phyloP scores from a whole-genome alignment of 1,284 basidiomycete species.

The Hemileia vastatrix region DNA sequence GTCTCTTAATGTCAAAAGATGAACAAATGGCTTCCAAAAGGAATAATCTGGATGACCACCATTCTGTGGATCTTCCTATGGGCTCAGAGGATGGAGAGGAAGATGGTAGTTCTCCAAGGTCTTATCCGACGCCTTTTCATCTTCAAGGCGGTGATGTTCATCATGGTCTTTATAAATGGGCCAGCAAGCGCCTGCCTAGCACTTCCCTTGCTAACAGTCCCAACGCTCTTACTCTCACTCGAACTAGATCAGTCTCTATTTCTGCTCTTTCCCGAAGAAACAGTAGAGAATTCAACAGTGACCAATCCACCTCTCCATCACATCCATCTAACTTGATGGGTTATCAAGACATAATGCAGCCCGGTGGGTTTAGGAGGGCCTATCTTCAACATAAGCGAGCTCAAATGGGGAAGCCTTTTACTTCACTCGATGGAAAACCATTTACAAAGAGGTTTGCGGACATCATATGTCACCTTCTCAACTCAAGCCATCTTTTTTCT shows the following conservation, averaged over 20 bases:
- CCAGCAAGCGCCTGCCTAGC: slow-evolving; percentile 19
- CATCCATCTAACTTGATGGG: not conserved
- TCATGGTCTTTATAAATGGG: slow-evolving; percentile 34
- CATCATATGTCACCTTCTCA: no score
- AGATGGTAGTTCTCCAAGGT: not conserved
- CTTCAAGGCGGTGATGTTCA: slow-evolving; percentile 33
- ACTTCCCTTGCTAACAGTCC: not conserved
- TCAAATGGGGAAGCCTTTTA: slow-evolving; percentile 5
- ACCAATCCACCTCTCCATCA: not conserved
- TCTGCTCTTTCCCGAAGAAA: slow-evolving; percentile 1
- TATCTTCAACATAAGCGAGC: slow-evolving; percentile 13
- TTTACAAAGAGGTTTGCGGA: slow-evolving; percentile 20
- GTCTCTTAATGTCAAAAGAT: slow-evolving; percentile 16
- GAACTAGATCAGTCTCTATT: slow-evolving; percentile 17
- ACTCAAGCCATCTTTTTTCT: slow-evolving; percentile 1
- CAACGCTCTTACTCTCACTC: not conserved
- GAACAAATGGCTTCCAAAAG: slow-evolving; percentile 13
- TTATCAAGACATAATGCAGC: slow-evolving; percentile 21
- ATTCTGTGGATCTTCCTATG: not conserved
- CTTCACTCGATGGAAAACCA: not conserved
- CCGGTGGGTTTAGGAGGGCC: slow-evolving; percentile 11
- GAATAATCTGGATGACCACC: not conserved
- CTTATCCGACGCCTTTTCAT: slow-evolving; percentile 34
- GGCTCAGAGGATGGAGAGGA: not conserved
- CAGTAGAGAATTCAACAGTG: not conserved